Evolutionary conservation across 139 green algal species (phyloP), one percentile per base, ranked within the genome.

Genomic region (Chlorella ohadii): DNA sequence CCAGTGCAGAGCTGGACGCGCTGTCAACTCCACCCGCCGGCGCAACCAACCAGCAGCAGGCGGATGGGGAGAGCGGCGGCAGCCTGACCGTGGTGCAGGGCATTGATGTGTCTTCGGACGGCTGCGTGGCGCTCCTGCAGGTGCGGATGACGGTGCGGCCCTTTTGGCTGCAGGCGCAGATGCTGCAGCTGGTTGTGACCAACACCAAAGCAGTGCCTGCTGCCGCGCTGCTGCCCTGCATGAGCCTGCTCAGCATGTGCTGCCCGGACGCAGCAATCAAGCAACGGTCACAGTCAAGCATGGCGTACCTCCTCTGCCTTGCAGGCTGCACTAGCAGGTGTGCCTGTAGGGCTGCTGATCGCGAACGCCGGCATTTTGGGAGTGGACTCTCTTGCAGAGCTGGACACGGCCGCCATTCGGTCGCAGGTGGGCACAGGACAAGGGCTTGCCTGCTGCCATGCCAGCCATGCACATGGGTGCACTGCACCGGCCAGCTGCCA

Each of bases 331-430:
- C 36, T 72, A 25, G 59, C 59, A 11, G 36, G 38, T 2, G 38
- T 59, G 13, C 70, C 41, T 39, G 70, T 82, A 11, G 57, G 88
- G n/a, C 39, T 92, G 55, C 82, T 94, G 51, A 64, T 94, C 0
- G 75, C 87, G 36, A 91, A 88, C 65, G 91, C 91, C 9, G 91
- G 91, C 12, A 57, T 88, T 3, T 87, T 92, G 20, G 41, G 82
- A 36, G 66, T 85, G 25, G 90, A 93, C 66, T 82, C 59, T 6
- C 65, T 92, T 36, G 38, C 63, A 0, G 78, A 84, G 36, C 28
- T 92, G 25, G 75, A 88, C 73, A 74, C 70, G 1, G 87, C 84
- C 2, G 41, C 61, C 25, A 47, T 91, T 5, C 41, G 80, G 16
- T 61, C 84, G 41, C 87, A 90, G 79, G 86, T 85, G 65, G 12